phyloP scores from a whole-genome alignment of 2,329 filamentous ascomycete genomes.

The Trichophyton rubrum region DNA sequence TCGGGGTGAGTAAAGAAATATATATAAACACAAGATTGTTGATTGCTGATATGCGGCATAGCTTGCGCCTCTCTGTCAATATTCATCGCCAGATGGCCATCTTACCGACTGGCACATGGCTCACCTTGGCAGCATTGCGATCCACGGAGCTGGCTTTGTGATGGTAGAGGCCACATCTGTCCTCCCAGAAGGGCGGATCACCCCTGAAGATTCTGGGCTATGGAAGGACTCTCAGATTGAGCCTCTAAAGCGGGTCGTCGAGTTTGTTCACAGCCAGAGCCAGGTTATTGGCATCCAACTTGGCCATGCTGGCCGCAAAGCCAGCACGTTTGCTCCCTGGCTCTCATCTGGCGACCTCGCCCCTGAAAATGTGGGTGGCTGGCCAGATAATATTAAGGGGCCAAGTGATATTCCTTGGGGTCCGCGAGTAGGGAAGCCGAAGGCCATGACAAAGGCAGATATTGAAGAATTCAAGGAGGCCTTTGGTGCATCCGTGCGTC shows the following conservation, averaged over 20 bases:
- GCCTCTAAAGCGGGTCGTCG: constrained; percentile 19
- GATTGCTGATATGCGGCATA: constrained; percentile 13
- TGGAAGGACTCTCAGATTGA: constrained; percentile 73
- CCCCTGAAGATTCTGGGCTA: constrained; percentile 63
- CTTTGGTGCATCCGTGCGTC: constrained; percentile 47
- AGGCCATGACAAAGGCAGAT: constrained; percentile 55
- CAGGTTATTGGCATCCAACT: constrained; percentile 66
- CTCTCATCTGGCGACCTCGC: constrained; percentile 45
- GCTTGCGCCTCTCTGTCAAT: constrained; percentile 54
- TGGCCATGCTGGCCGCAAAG: constrained; percentile 62
- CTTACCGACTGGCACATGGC: constrained; percentile 70
- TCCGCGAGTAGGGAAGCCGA: constrained; percentile 35
- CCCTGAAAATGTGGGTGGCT: constrained; percentile 41
- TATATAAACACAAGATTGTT: neutral
- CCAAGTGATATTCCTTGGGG: constrained; percentile 52
- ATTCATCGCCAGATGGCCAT: constrained; percentile 57
- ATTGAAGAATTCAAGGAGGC: constrained; percentile 53
- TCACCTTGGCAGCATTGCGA: constrained; percentile 62
- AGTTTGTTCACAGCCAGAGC: constrained; percentile 35
- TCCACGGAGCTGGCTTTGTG: constrained; percentile 56
- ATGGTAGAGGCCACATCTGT: constrained; percentile 68
- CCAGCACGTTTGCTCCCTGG: constrained; percentile 52
- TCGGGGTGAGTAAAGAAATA: constrained; percentile 34
- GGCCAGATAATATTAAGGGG: constrained; percentile 43
- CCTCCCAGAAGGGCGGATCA: constrained; percentile 64